These are phyloP conservation scores for Russula ochroleuca DNA, from an alignment of 768 basidiomycete genomes.

Conservation along the genomic window DNA sequence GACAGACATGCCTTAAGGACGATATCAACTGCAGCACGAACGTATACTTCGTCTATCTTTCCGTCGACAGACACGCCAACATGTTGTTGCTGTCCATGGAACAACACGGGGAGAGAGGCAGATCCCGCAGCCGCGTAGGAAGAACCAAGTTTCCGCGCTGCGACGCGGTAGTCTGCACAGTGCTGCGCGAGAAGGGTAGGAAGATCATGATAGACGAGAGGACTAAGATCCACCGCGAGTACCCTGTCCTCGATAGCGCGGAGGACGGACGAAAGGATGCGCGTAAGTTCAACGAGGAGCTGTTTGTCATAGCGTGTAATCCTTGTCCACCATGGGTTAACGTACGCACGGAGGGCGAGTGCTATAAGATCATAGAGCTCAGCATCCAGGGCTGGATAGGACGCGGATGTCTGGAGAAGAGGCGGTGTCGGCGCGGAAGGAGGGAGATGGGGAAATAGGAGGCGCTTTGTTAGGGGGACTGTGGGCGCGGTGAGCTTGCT, in stretches of 20 bases:
- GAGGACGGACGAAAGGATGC: constrained; percentile 53
- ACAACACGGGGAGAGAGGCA: constrained; percentile 58
- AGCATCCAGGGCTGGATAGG: constrained; percentile 53
- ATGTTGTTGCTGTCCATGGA: constrained; percentile 81
- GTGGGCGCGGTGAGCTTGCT: constrained; percentile 10
- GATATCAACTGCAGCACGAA: constrained; percentile 74
- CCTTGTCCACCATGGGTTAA: constrained; percentile 84
- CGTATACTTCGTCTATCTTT: constrained; percentile 66
- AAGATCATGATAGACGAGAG: constrained; percentile 57
- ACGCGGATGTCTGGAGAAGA: constrained; percentile 44
- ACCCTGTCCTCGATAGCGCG: constrained; percentile 58
- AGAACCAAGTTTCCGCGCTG: constrained; percentile 53
- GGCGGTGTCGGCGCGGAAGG: constrained; percentile 47
- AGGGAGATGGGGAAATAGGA: constrained; percentile 56
- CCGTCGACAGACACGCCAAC: constrained; percentile 70
- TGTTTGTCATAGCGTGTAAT: constrained; percentile 81
- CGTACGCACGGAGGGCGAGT: constrained; percentile 69
- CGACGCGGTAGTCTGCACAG: constrained; percentile 72
- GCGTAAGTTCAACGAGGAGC: constrained; percentile 66
- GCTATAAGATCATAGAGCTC: constrained; percentile 80
- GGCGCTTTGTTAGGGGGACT: constrained; percentile 37
- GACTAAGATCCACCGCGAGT: constrained; percentile 50
- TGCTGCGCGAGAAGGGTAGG: constrained; percentile 71
- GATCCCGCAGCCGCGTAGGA: constrained; percentile 70
- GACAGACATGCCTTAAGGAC: constrained; percentile 72